Percentiles rank a stretch among this genome's conserved stretches.
These are phyloP conservation scores for Stenocarpella maydis DNA, from an alignment of 2,329 filamentous ascomycete genomes.

Conservation along the genomic window DNA sequence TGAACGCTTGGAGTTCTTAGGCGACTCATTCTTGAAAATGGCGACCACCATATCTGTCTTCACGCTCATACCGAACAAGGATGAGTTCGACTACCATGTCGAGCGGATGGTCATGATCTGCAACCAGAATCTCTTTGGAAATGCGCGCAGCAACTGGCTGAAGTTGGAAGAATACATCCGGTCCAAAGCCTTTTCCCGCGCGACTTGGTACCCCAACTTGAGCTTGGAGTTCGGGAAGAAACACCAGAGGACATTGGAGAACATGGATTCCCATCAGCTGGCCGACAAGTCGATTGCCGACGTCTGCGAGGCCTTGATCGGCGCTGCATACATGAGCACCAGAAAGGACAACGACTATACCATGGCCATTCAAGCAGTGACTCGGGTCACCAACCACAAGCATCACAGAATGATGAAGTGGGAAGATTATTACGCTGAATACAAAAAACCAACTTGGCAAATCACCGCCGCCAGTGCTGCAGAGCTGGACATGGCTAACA, in stretches of 20 bases:
- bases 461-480: slow-evolving; percentile 65
- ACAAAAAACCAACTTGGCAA: slow-evolving; percentile 77
- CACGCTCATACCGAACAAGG: slow-evolving; percentile 75
- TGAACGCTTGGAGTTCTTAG: slow-evolving; percentile 91
- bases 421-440: slow-evolving; percentile 76
- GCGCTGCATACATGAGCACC: slow-evolving; percentile 74
- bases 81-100: slow-evolving; percentile 89
- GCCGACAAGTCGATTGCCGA: slow-evolving; percentile 93
- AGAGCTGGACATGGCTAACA: slow-evolving; percentile 72
- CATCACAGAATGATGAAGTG: slow-evolving; percentile 76
- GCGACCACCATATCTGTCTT: slow-evolving; percentile 90
- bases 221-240: slow-evolving; percentile 76
- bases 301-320: slow-evolving; percentile 93
- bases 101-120: slow-evolving; percentile 90
- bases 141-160: slow-evolving; percentile 65
- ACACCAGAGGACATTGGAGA: slow-evolving; percentile 51
- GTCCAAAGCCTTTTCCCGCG: slow-evolving; percentile 81
- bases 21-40: slow-evolving; percentile 95
- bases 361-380: slow-evolving; percentile 69
- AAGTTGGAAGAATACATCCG: slow-evolving; percentile 79
- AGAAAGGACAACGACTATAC: slow-evolving; percentile 56
- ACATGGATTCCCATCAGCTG: slow-evolving; percentile 68
- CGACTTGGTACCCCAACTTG: slow-evolving; percentile 88
- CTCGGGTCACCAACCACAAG: slow-evolving; percentile 71
- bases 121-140: slow-evolving; percentile 88